Percentiles rank a stretch among this genome's conserved stretches.
phyloP scores from a whole-genome alignment of 495 filamentous ascomycete species.

The Penicillium maclennaniae region DNA sequence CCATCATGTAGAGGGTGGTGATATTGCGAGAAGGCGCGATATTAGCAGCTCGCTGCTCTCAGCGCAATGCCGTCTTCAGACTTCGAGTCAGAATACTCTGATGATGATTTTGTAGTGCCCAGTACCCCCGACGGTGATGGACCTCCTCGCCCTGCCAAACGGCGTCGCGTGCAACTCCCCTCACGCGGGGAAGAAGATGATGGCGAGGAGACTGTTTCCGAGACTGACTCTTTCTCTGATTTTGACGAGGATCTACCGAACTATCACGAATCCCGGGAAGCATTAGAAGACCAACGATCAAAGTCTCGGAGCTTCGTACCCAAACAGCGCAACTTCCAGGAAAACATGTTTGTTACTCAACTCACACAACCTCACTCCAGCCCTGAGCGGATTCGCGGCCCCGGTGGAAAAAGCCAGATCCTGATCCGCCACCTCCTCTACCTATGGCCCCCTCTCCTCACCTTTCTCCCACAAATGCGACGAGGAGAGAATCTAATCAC shows the following conservation, averaged over 20 bases:
- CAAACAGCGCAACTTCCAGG: slow-evolving; percentile 37
- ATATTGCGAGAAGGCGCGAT: not conserved
- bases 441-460: not conserved
- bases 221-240: slow-evolving; percentile 23
- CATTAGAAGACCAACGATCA: slow-evolving; percentile 24
- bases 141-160: slow-evolving; percentile 32
- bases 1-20: not conserved
- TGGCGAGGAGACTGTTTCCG: slow-evolving; percentile 13
- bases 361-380: slow-evolving; percentile 48
- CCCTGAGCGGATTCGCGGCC: slow-evolving; percentile 49
- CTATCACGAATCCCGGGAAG: slow-evolving; percentile 10
- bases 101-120: slow-evolving; percentile 34
- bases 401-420: slow-evolving; percentile 49
- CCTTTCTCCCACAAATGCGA: not conserved
- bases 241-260: slow-evolving; percentile 22
- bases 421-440: slow-evolving; percentile 12
- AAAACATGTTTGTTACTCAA: slow-evolving; percentile 54
- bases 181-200: slow-evolving; percentile 5
- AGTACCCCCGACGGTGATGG: slow-evolving; percentile 12
- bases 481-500: not conserved
- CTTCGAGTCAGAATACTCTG: slow-evolving; percentile 25
- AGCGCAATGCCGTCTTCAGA: slow-evolving; percentile 19
- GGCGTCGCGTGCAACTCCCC: slow-evolving; percentile 29
- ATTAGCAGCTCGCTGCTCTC: not conserved
- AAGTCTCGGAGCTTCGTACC: slow-evolving; percentile 46